A percentile compares a stretch with the other conserved stretches of the same genome.
Conservation (phyloP, 176 grass and related monocot species). For the Sorghum bicolor region DNA sequence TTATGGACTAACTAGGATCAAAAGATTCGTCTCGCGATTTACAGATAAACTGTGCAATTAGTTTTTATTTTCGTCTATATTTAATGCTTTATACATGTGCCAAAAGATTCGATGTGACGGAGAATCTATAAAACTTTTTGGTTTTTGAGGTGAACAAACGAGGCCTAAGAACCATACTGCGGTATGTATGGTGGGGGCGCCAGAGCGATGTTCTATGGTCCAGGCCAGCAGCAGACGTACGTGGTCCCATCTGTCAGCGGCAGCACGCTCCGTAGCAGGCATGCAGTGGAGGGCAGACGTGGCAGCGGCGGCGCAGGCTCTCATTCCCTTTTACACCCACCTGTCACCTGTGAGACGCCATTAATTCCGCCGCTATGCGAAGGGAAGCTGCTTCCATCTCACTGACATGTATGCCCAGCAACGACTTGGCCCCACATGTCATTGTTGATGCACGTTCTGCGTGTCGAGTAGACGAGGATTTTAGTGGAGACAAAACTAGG, state of each 20-base stretch:
- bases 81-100: no score
- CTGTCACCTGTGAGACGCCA: slow-evolving; percentile 40
- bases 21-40: no score
- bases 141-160: no score
- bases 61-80: no score
- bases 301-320: slow-evolving; percentile 17
- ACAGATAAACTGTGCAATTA: no score
- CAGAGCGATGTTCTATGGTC: slow-evolving; percentile 7
- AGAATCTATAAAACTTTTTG: no score
- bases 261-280: background rate
- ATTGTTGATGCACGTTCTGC: accelerated
- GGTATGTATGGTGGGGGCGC: background rate
- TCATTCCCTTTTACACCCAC: slow-evolving; percentile 23
- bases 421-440: background rate
- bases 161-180: background rate
- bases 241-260: background rate
- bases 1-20: no score
- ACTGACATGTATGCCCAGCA: background rate
- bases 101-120: no score
- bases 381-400: accelerated
- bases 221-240: background rate
- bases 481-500: slow-evolving; percentile 37
- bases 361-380: background rate
- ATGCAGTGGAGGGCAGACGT: slow-evolving; percentile 31
- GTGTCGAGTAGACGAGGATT: background rate